Percentiles rank a stretch among this genome's conserved stretches.
Conservation (phyloP, 2,329 filamentous ascomycete species). For the Didymella sp. region DNA sequence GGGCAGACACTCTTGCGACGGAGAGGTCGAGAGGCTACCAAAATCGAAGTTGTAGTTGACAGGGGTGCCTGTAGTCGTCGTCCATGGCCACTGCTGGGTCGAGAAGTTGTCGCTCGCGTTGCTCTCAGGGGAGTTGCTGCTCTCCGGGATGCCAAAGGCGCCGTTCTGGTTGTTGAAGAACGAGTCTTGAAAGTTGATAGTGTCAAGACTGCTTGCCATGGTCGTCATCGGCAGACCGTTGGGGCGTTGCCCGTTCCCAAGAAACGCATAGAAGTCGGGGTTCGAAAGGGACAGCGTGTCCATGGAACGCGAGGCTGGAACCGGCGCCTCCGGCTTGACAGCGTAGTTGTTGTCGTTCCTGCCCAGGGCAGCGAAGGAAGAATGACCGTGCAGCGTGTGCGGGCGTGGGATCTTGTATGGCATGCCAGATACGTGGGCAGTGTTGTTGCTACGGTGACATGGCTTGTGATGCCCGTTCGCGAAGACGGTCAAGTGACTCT, state of each 20-base stretch:
- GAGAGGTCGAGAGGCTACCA: slow-evolving; percentile 49
- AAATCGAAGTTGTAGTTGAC: slow-evolving; percentile 41
- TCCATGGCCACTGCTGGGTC: slow-evolving; percentile 46
- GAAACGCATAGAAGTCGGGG: slow-evolving; percentile 46
- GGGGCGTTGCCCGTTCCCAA: slow-evolving; percentile 42
- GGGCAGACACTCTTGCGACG: slow-evolving; percentile 49
- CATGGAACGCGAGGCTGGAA: slow-evolving; percentile 38
- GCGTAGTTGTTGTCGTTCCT: slow-evolving; percentile 34
- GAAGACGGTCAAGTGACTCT: slow-evolving; percentile 66
- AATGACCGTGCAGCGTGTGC: slow-evolving; percentile 47
- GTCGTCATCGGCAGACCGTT: slow-evolving; percentile 37
- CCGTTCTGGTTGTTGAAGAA: slow-evolving; percentile 38
- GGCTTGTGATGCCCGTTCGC: slow-evolving; percentile 71
- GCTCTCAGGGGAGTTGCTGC: slow-evolving; percentile 43
- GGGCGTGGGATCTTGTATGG: slow-evolving; percentile 67
- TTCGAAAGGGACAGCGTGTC: slow-evolving; percentile 49
- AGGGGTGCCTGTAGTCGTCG: slow-evolving; percentile 32
- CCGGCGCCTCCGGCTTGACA: slow-evolving; percentile 28
- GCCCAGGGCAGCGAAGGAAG: slow-evolving; percentile 38
- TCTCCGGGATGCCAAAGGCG: slow-evolving; percentile 36
- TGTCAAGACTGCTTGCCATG: slow-evolving; percentile 41
- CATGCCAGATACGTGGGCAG: slow-evolving; percentile 66
- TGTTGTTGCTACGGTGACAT: slow-evolving; percentile 69
- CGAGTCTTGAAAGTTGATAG: slow-evolving; percentile 35
- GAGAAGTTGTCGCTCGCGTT: slow-evolving; percentile 43